Evolutionary conservation across 208 protist species (phyloP).

Genomic region (Trypanosoma platydactyli): DNA sequence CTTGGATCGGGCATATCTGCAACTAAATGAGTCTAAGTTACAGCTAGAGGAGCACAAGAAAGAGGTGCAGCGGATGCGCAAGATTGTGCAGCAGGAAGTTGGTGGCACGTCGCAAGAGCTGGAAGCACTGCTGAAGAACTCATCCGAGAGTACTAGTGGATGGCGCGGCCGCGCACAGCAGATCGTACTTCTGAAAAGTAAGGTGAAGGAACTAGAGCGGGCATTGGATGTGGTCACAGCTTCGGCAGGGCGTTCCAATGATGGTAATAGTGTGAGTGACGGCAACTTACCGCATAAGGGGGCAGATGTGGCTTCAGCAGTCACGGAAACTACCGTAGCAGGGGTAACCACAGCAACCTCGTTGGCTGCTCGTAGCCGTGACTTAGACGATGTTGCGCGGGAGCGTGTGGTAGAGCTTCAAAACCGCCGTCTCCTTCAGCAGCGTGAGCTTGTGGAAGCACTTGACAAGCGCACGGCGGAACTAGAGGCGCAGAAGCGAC

Average conservation of each 20-base stretch:
- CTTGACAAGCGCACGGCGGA: constrained; percentile 25
- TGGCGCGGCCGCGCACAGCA: constrained; percentile 75
- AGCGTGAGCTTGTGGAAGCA: constrained; percentile 46
- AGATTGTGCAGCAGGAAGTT: constrained; percentile 51
- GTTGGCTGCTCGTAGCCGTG: constrained; percentile 10
- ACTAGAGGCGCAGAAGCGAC: constrained; percentile 39
- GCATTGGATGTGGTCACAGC: constrained; percentile 5
- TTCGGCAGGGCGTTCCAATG: background rate
- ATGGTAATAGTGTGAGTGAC: constrained; percentile 18
- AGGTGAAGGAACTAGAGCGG: constrained; percentile 66
- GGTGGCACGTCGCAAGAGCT: constrained; percentile 46
- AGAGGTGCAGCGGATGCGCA: constrained; percentile 48
- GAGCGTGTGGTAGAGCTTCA: constrained; percentile 44
- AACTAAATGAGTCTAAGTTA: constrained; percentile 49
- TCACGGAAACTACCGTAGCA: background rate
- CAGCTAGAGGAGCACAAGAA: constrained; percentile 56
- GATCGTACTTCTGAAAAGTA: constrained; percentile 66
- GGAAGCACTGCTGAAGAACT: constrained; percentile 37
- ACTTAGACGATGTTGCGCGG: constrained; percentile 63
- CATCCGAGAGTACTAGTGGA: constrained; percentile 19
- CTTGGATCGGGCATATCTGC: constrained; percentile 51
- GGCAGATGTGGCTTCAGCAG: background rate
- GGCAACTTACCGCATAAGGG: constrained; percentile 14
- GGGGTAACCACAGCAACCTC: background rate
- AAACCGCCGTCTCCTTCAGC: constrained; percentile 38